phyloP scores from a whole-genome alignment of 108 stramenopile genomes.

The Nannochloropsis gaditana region DNA sequence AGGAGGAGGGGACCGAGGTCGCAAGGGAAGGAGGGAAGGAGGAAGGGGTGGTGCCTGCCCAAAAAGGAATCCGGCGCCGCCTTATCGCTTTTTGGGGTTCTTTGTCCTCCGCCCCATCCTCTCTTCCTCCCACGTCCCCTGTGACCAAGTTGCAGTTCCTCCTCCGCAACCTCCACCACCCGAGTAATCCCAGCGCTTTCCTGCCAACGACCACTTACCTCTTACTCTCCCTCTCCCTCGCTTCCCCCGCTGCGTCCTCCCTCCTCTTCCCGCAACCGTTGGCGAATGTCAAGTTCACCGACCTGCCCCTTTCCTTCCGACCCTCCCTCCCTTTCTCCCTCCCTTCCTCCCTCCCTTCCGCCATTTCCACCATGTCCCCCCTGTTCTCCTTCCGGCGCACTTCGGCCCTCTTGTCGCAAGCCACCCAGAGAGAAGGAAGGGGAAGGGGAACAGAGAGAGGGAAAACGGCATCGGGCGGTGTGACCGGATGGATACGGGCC shows the following conservation, averaged over 20 bases:
- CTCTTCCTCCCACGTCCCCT: background rate
- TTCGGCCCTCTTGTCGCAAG: background rate
- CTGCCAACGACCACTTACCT: background rate
- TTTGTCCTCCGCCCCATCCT: background rate
- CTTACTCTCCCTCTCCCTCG: background rate
- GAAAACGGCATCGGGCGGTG: background rate
- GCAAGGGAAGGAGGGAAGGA: background rate
- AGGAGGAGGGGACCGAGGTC: background rate
- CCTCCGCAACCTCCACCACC: background rate
- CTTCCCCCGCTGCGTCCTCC: background rate
- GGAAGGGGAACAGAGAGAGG: background rate
- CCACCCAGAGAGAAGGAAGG: background rate
- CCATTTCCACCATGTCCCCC: background rate
- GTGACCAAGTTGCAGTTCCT: background rate
- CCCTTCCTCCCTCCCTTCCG: background rate
- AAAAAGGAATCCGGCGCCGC: background rate
- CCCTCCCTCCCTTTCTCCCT: background rate
- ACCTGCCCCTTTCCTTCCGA: background rate
- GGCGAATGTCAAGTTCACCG: background rate
- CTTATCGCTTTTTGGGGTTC: background rate
- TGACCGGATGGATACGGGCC: background rate
- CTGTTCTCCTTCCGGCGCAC: conserved; percentile 1
- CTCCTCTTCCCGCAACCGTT: background rate
- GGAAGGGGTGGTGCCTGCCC: background rate
- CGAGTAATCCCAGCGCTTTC: background rate